These are phyloP conservation scores for Stephania japonica DNA, from an alignment of 164 flowering plant species.

Conservation along the genomic window DNA sequence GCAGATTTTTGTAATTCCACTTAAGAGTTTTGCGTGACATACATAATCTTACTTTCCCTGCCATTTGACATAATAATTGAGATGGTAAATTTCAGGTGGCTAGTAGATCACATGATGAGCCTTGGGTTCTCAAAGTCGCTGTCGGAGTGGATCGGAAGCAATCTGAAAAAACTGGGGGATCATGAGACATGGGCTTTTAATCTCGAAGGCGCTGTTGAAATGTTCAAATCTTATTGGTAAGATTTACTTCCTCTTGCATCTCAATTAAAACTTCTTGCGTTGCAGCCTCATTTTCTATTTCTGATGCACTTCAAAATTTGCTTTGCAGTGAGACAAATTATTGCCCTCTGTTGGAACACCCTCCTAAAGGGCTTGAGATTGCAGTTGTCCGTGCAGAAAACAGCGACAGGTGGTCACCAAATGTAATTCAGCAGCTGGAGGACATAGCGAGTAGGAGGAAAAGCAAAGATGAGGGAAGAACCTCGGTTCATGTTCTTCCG, in stretches of 20 bases:
- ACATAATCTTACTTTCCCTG: not conserved
- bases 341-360: constrained; percentile 79
- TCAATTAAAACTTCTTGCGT: not conserved
- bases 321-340: constrained; percentile 61
- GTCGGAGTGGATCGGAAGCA: constrained; percentile 86
- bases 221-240: constrained; percentile 88
- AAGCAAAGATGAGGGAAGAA: constrained; percentile 44
- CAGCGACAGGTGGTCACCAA: constrained; percentile 81
- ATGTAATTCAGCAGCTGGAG: constrained; percentile 48
- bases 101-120: constrained; percentile 74
- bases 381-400: constrained; percentile 77
- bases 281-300: not conserved
- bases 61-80: not conserved
- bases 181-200: constrained; percentile 72
- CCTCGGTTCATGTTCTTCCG: constrained; percentile 65
- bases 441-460: constrained; percentile 27
- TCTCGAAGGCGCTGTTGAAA: constrained; percentile 78
- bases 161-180: constrained; percentile 71
- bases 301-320: constrained; percentile 6
- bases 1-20: not conserved
- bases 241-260: not conserved
- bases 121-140: constrained; percentile 83
- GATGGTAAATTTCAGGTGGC: constrained; percentile 52
- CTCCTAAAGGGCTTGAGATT: constrained; percentile 66
- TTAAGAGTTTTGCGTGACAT: not conserved